These are phyloP conservation scores for Penicillium sp. DNA, from an alignment of 2,329 filamentous ascomycete genomes.

Conservation along the genomic window DNA sequence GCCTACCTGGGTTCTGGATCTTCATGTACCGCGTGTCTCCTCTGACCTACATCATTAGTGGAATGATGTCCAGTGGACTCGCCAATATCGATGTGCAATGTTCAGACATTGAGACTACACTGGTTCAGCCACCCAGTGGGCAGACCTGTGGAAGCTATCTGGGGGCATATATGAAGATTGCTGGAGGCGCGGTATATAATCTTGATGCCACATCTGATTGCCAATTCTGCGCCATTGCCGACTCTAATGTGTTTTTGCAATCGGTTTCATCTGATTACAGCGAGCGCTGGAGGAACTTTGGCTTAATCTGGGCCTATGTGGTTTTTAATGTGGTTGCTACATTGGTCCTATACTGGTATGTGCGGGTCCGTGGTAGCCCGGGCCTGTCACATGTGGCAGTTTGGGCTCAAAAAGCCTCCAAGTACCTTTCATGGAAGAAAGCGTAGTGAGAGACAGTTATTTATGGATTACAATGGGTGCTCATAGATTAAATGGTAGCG, in stretches of 20 bases:
- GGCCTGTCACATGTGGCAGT: background rate
- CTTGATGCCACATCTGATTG: background rate
- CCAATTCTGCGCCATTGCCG: background rate
- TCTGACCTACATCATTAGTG: conserved; percentile 76
- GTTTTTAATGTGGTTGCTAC: background rate
- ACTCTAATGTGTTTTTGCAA: background rate
- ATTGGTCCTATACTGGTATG: background rate
- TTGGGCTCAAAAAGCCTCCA: background rate
- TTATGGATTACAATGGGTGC: background rate
- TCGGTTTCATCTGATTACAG: background rate
- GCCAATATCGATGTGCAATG: conserved; percentile 66
- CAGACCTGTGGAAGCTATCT: conserved; percentile 63
- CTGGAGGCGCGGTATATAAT: background rate
- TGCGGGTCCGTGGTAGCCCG: background rate
- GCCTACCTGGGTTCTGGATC: conserved; percentile 73
- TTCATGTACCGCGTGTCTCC: conserved; percentile 82
- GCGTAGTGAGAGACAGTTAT: background rate
- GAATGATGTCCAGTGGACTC: conserved; percentile 67
- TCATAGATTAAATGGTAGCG: background rate
- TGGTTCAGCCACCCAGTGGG: conserved; percentile 61
- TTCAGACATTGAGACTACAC: conserved; percentile 65
- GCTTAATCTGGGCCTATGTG: background rate
- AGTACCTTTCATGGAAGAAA: background rate
- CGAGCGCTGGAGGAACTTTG: background rate
- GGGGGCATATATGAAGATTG: background rate